A percentile compares a stretch with the other conserved stretches of the same genome.
These are phyloP conservation scores for Fusarium sp. DNA, from an alignment of 2,329 filamentous ascomycete species.

Conservation along the genomic window DNA sequence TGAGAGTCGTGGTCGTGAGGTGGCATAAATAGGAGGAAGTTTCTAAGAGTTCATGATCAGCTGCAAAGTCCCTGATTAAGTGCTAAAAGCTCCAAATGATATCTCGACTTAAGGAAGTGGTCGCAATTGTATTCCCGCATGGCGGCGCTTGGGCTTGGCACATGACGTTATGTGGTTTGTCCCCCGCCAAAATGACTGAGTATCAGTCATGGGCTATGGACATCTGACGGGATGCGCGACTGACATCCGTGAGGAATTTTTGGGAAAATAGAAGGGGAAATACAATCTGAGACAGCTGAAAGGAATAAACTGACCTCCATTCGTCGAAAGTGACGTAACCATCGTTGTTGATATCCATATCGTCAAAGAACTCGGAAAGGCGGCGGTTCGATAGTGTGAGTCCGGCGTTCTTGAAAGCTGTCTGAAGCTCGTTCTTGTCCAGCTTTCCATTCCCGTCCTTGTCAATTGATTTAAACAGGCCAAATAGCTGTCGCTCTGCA, in stretches of 20 bases:
- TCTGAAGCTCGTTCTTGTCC: slow-evolving; percentile 84
- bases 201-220: slow-evolving; percentile 43
- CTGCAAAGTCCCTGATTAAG: slow-evolving; percentile 22
- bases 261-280: slow-evolving; percentile 1
- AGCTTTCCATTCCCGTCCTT: slow-evolving; percentile 86
- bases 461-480: slow-evolving; percentile 89
- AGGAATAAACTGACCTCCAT: slow-evolving; percentile 82
- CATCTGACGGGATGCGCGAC: slow-evolving; percentile 41
- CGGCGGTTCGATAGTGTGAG: slow-evolving; percentile 82
- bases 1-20: slow-evolving; percentile 73
- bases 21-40: slow-evolving; percentile 93
- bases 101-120: slow-evolving; percentile 6
- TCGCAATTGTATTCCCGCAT: slow-evolving; percentile 26
- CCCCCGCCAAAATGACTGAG: slow-evolving; percentile 48
- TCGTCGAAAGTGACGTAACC: slow-evolving; percentile 91
- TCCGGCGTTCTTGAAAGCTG: slow-evolving; percentile 82
- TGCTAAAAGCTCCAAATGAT: slow-evolving; percentile 6
- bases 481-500: slow-evolving; percentile 85
- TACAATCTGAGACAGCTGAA: slow-evolving; percentile 23
- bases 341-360: slow-evolving; percentile 91
- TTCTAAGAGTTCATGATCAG: slow-evolving; percentile 64
- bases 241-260: slow-evolving; percentile 18
- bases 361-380: slow-evolving; percentile 86
- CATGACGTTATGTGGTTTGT: slow-evolving; percentile 47
- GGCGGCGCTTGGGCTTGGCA: slow-evolving; percentile 42